Evolutionary conservation across 1,139 yeast species (phyloP), one percentile per base, ranked within the genome.

Genomic region (Pneumocystis sp.): DNA sequence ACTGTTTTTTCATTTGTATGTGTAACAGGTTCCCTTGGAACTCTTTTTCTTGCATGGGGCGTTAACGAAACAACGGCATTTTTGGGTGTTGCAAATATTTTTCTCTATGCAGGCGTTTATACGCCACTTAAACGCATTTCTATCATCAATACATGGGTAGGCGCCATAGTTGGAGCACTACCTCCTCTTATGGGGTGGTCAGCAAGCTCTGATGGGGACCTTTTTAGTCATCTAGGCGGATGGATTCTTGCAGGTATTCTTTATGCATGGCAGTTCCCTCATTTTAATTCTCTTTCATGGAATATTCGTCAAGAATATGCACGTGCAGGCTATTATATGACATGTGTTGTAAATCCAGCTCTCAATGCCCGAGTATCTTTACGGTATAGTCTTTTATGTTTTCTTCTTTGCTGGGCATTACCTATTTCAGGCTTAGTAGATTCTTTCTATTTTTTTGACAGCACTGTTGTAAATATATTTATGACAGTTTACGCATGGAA

Each of bases 101-200:
- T 83, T 0, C 80, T 93, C 21, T 93, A 93, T 73, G 85, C 95
- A 0, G 91, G 97, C 86, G 76, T 86, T 0, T 93, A 93, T 76
- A 93, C 99, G 0, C 87, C 97, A 0, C 78, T 95, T 73, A 93
- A 93, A 73, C 81, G 99, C 65, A 83, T 80, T 69, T 85, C 89
- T 25, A 93, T 93, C 63, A 74, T 87, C 61, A 93, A 93, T 75
- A 93, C 99, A 0, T 93, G 99, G 99, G 95, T 93, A 0, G 99
- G 99, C 31, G 98, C 98, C 0, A 74, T 95, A 10, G 98, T 95
- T 1, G 99, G 99, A 3, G 97, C 97, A 0, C 87, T 93, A 59
- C 98, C 99, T 0, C 99, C 99, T 42, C 80, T 95, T 65, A 93
- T 93, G 99, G 99, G 99, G 1, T 93, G 98, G 98, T 96, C 96